Conservation (phyloP, 352 stramenopile genomes). For the Pythium vanterpoolii region DNA sequence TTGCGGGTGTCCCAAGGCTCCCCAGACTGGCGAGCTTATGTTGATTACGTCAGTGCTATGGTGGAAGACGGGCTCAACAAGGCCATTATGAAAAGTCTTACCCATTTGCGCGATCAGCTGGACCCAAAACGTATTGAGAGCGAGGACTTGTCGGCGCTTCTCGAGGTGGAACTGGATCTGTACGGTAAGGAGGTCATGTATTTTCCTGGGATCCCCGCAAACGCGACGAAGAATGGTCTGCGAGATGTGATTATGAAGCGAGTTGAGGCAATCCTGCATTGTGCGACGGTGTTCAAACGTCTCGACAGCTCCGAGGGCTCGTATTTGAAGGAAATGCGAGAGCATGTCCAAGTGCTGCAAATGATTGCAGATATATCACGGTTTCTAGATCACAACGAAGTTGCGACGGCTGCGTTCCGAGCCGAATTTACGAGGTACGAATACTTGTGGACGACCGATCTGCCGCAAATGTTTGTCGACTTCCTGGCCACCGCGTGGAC, state of each 20-base stretch:
- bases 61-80: slow-evolving; percentile 81
- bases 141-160: slow-evolving; percentile 78
- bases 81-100: slow-evolving; percentile 72
- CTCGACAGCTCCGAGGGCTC: slow-evolving; percentile 84
- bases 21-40: slow-evolving; percentile 91
- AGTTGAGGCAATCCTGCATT: slow-evolving; percentile 65
- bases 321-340: slow-evolving; percentile 89
- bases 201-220: slow-evolving; percentile 51
- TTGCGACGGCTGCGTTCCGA: slow-evolving; percentile 52
- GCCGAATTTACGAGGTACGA: slow-evolving; percentile 86
- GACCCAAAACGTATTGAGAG: slow-evolving; percentile 79
- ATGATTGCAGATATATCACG: slow-evolving; percentile 78
- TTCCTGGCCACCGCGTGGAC: slow-evolving; percentile 78
- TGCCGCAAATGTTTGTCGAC: slow-evolving; percentile 83
- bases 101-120: slow-evolving; percentile 73
- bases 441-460: slow-evolving; percentile 91
- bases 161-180: slow-evolving; percentile 91
- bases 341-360: slow-evolving; percentile 74
- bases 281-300: slow-evolving; percentile 72
- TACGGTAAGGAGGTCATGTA: slow-evolving; percentile 84
- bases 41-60: slow-evolving; percentile 90
- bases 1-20: slow-evolving; percentile 88
- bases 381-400: slow-evolving; percentile 81
- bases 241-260: slow-evolving; percentile 63
- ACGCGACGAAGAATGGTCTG: slow-evolving; percentile 36